Evolutionary conservation across 2,329 filamentous ascomycete species (phyloP).

Genomic region (Whalleya microplaca): DNA sequence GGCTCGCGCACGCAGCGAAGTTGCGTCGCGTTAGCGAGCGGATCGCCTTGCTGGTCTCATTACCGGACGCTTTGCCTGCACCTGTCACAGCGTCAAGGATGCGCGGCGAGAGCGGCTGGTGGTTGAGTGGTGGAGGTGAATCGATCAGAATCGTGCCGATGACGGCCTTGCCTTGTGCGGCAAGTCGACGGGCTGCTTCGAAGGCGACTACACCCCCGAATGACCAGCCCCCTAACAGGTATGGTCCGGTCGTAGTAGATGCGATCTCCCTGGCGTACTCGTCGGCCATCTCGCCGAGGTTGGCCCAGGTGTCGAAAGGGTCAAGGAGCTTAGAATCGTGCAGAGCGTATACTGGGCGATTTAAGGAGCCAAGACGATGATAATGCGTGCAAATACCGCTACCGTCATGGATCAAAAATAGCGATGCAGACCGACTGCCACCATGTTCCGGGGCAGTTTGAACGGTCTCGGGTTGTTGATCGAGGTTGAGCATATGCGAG

Average conservation of each 20-base stretch:
- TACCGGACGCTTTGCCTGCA: not conserved
- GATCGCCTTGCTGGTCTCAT: not conserved
- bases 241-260: constrained; percentile 41
- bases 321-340: constrained; percentile 12
- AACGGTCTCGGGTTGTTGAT: constrained; percentile 1
- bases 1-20: constrained; percentile 9
- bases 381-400: constrained; percentile 19
- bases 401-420: constrained; percentile 20
- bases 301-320: constrained; percentile 8
- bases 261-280: constrained; percentile 8
- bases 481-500: not conserved
- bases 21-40: constrained; percentile 5
- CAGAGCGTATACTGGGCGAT: constrained; percentile 11
- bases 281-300: constrained; percentile 17
- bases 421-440: not conserved
- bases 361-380: constrained; percentile 8
- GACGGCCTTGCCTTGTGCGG: constrained; percentile 42
- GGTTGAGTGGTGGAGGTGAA: constrained; percentile 47
- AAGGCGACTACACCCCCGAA: constrained; percentile 62
- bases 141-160: constrained; percentile 48
- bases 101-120: constrained; percentile 45
- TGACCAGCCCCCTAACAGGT: constrained; percentile 62
- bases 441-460: not conserved
- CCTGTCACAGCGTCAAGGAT: constrained; percentile 9
- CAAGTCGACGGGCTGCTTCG: constrained; percentile 47